Percentiles rank a stretch among this genome's conserved stretches.
Evolutionary conservation across 805 yeast genomes (phyloP).

Genomic region (Wickerhamiella shivajii): DNA sequence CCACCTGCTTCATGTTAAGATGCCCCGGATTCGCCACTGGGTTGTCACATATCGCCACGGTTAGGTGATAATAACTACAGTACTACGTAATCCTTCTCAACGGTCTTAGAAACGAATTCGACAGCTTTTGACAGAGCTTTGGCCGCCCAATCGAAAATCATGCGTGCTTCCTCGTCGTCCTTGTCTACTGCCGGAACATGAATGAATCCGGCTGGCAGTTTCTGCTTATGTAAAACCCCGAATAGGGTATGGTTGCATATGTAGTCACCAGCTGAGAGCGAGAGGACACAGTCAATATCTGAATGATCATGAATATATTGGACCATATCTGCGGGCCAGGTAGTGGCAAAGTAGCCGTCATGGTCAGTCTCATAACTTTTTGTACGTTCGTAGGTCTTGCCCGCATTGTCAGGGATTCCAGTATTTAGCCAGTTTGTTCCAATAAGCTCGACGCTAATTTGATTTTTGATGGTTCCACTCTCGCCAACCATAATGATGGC

Average conservation of each 20-base stretch:
- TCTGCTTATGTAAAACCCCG: constrained; percentile 8
- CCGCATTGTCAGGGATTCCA: constrained; percentile 12
- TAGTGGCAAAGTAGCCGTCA: constrained; percentile 13
- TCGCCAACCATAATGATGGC: constrained; percentile 14
- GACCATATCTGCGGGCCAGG: constrained; percentile 9
- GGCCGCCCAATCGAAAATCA: too few relatives aligned
- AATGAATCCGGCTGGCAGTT: constrained; percentile 12
- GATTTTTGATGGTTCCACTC: constrained; percentile 11
- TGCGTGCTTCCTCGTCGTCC: too few relatives aligned
- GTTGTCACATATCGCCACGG: too few relatives aligned
- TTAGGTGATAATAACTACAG: too few relatives aligned
- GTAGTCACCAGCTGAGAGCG: constrained; percentile 15
- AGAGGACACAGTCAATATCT: constrained; percentile 9
- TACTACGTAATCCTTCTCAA: too few relatives aligned
- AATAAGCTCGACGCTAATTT: constrained; percentile 12
- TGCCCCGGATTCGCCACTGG: too few relatives aligned
- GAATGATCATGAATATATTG: constrained; percentile 5
- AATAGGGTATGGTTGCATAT: constrained; percentile 15
- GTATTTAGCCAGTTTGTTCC: constrained; percentile 14
- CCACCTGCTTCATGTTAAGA: constrained; percentile 29
- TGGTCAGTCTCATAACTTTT: constrained; percentile 8
- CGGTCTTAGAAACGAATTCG: too few relatives aligned
- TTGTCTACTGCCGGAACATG: constrained; percentile 16
- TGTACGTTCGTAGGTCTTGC: constrained; percentile 3
- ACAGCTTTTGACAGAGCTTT: too few relatives aligned